These are phyloP conservation scores for Taiozyma sp. DNA, from an alignment of 1,139 yeast species.

Conservation along the genomic window DNA sequence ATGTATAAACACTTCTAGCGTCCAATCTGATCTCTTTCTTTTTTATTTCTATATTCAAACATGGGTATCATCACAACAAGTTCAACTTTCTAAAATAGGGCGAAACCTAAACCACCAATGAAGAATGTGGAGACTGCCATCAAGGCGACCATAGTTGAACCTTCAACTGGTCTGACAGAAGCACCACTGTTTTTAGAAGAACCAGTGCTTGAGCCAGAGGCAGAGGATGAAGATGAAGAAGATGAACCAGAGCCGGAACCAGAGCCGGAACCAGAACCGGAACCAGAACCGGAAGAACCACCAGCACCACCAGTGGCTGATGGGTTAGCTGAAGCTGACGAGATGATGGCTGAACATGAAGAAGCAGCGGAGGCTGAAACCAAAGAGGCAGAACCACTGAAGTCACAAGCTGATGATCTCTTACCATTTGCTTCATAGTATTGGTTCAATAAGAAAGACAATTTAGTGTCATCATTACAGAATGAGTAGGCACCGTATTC, in stretches of 20 bases:
- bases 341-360: constrained; percentile 43
- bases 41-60: background rate
- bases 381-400: constrained; percentile 57
- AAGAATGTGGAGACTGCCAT: constrained; percentile 12
- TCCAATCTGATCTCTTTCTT: background rate
- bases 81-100: constrained; percentile 7
- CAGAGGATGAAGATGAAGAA: constrained; percentile 32
- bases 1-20: background rate
- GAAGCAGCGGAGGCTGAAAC: constrained; percentile 43
- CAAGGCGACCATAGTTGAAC: constrained; percentile 16
- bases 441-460: constrained; percentile 56
- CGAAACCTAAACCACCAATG: constrained; percentile 18
- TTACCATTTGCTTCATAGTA: constrained; percentile 51
- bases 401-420: constrained; percentile 51
- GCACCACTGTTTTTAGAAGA: constrained; percentile 17
- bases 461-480: constrained; percentile 56
- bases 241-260: constrained; percentile 33
- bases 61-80: background rate
- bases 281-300: constrained; percentile 33
- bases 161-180: constrained; percentile 19
- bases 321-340: constrained; percentile 31
- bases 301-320: constrained; percentile 25
- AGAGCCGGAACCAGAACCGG: constrained; percentile 29
- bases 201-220: constrained; percentile 23
- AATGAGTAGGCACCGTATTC: constrained; percentile 59